Evolutionary conservation across 768 basidiomycete species (phyloP), one percentile per base, ranked within the genome.

Genomic region (Terana coerulea): DNA sequence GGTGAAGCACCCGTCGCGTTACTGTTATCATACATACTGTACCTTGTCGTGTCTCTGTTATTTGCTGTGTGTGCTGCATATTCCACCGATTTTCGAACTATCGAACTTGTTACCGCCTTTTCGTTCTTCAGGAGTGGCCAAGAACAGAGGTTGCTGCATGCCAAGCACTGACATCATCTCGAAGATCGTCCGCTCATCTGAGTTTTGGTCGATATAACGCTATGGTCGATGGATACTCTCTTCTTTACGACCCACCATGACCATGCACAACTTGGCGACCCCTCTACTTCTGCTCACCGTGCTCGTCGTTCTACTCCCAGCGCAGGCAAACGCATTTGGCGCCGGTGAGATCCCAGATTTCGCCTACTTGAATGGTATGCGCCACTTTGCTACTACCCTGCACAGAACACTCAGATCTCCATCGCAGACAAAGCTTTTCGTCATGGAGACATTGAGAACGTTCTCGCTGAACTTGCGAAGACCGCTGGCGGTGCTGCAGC

Each of bases 401-500:
- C 34, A 30, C 29, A 49, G 39, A 54, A 44, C 29, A 49, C 33
- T 51, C 39, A 29, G 11, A 19, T 43, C 24, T 25, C 31, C 34
- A 25, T 34, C 45, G 29, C 57, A 80, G 80, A 81, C 65, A 87
- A 84, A 64, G 86, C 86, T 0, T 89, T 83, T 67, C 73, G 85
- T 45, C 86, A 88, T 72, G 84, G 86, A 12, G 87, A 89, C 61
- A 87, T 88, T 43, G 86, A 88, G 69, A 79, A 80, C 60, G 75
- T 84, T 55, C 75, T 88, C 24, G 75, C 76, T 30, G 74, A 72
- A n/a, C 67, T 85, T 5, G 75, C 75, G 46, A 86, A 86, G 62
- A 71, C 73, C 33, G 78, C 73, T 9, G 79, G 79, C 14, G 69
- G 71, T 49, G 68, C 66, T 24, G 72, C 71, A 9, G 72, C 71